Conservation (phyloP, 768 basidiomycete species). For the Pisolithus marmoratus region DNA sequence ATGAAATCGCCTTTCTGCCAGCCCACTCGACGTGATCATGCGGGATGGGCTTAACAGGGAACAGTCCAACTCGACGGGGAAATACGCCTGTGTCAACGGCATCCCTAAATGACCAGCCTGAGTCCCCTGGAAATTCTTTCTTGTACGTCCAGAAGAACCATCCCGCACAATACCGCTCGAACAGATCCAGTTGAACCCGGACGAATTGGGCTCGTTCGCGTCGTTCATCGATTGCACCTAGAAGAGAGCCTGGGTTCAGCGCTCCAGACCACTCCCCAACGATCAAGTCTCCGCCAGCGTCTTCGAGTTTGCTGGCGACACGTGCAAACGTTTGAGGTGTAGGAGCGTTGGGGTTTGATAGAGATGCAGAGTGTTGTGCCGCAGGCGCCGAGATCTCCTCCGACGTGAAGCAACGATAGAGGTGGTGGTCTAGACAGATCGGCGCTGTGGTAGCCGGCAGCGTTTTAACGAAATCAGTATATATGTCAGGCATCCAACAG, state of each 20-base stretch:
- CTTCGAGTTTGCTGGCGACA: slow-evolving; percentile 28
- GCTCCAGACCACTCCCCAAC: slow-evolving; percentile 81
- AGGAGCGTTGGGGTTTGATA: slow-evolving; percentile 36
- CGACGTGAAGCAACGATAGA: slow-evolving; percentile 74
- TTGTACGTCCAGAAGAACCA: slow-evolving; percentile 87
- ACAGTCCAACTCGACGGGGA: slow-evolving; percentile 46
- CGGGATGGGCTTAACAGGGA: slow-evolving; percentile 15
- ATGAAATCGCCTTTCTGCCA: slow-evolving; percentile 24
- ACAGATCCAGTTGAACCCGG: slow-evolving; percentile 59
- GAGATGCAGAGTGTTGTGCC: slow-evolving; percentile 44
- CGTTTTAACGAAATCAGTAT: slow-evolving; percentile 47
- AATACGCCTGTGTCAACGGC: slow-evolving; percentile 58
- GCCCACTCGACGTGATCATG: slow-evolving; percentile 15
- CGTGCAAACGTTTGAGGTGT: slow-evolving; percentile 39
- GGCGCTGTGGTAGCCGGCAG: slow-evolving; percentile 30
- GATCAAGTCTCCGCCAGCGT: slow-evolving; percentile 48
- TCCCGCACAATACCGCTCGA: slow-evolving; percentile 58
- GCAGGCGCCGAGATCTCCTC: slow-evolving; percentile 51
- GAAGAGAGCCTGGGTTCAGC: slow-evolving; percentile 58
- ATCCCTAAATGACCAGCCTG: slow-evolving; percentile 70
- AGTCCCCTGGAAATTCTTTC: slow-evolving; percentile 60
- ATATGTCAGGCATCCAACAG: slow-evolving; percentile 66
- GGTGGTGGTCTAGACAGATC: slow-evolving; percentile 72
- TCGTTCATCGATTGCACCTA: slow-evolving; percentile 38
- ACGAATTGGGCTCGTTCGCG: slow-evolving; percentile 45